phyloP scores from a whole-genome alignment of 2,329 filamentous ascomycete genomes.

The Cryphonectria carpinicola region DNA sequence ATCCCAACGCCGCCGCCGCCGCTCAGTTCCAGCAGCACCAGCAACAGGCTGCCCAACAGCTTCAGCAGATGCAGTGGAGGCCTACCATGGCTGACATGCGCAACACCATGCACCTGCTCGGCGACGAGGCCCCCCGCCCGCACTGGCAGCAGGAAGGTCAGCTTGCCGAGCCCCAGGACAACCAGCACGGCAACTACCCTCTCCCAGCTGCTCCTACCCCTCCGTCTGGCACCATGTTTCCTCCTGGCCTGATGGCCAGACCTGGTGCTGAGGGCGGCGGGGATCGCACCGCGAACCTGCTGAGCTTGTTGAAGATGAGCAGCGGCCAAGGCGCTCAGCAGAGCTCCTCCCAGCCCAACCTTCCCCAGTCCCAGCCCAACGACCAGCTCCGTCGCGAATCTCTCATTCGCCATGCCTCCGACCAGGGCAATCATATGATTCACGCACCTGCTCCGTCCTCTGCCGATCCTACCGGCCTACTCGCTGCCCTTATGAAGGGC shows the following conservation, averaged over 20 bases:
- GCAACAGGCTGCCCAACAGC: constrained; percentile 18
- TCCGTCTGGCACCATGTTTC: constrained; percentile 43
- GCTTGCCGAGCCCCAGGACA: constrained; percentile 32
- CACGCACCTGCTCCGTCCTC: constrained; percentile 61
- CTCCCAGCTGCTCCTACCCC: constrained; percentile 51
- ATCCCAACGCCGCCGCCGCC: constrained; percentile 29
- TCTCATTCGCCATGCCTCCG: constrained; percentile 33
- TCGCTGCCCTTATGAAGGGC: constrained; percentile 65
- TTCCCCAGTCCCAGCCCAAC: constrained; percentile 28
- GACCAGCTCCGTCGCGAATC: constrained; percentile 36
- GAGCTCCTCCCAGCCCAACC: constrained; percentile 32
- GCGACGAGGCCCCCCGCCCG: constrained; percentile 30
- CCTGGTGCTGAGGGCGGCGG: constrained; percentile 36
- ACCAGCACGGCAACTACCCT: constrained; percentile 33
- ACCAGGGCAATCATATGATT: constrained; percentile 44
- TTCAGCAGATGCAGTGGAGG: constrained; percentile 31
- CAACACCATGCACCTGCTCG: constrained; percentile 32
- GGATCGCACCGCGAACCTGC: constrained; percentile 58
- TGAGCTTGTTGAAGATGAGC: constrained; percentile 67
- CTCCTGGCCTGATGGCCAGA: constrained; percentile 44
- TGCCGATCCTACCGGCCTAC: constrained; percentile 60
- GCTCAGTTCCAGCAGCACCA: constrained; percentile 31
- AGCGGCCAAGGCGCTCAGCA: constrained; percentile 37
- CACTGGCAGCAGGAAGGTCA: constrained; percentile 33
- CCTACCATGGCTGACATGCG: constrained; percentile 30